These are phyloP conservation scores for Favolaschia claudopus DNA, from an alignment of 768 basidiomycete species.

Conservation along the genomic window DNA sequence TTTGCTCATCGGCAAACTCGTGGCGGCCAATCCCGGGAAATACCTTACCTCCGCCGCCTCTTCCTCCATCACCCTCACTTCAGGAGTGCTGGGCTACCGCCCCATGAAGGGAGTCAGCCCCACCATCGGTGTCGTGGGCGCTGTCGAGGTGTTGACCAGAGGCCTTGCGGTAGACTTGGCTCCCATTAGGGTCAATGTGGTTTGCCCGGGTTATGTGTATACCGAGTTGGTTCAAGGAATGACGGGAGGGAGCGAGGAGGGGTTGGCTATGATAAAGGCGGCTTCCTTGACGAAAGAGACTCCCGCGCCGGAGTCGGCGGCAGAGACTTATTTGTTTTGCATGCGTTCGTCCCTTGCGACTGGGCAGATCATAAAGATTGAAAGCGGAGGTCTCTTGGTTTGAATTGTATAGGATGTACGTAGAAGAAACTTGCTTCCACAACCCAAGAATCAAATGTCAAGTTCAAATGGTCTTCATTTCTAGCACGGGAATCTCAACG, in stretches of 20 bases:
- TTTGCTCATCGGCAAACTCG: constrained; percentile 4
- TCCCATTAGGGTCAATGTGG: constrained; percentile 3
- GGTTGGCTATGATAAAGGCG: background rate
- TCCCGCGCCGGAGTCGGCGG: background rate
- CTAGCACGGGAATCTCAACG: too few relatives aligned
- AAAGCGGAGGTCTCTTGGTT: background rate
- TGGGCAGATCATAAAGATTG: background rate
- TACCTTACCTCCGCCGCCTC: background rate
- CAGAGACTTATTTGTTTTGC: constrained; percentile 6
- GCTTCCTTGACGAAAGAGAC: background rate
- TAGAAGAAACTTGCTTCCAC: too few relatives aligned
- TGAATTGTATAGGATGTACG: too few relatives aligned
- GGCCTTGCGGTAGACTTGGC: background rate
- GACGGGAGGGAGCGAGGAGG: background rate
- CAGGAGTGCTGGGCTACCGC: background rate
- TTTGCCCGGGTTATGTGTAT: background rate
- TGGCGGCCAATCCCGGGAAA: constrained; percentile 2
- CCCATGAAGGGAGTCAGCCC: background rate
- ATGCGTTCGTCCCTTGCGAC: constrained; percentile 6
- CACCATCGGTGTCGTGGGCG: background rate
- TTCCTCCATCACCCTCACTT: constrained; percentile 9
- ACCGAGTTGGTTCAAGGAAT: background rate
- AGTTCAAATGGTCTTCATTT: too few relatives aligned
- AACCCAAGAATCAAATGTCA: too few relatives aligned
- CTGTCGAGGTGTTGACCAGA: background rate